Evolutionary conservation across 2,329 filamentous ascomycete species (phyloP), one percentile per base, ranked within the genome.

Genomic region (Cordyceps cateniannulata): DNA sequence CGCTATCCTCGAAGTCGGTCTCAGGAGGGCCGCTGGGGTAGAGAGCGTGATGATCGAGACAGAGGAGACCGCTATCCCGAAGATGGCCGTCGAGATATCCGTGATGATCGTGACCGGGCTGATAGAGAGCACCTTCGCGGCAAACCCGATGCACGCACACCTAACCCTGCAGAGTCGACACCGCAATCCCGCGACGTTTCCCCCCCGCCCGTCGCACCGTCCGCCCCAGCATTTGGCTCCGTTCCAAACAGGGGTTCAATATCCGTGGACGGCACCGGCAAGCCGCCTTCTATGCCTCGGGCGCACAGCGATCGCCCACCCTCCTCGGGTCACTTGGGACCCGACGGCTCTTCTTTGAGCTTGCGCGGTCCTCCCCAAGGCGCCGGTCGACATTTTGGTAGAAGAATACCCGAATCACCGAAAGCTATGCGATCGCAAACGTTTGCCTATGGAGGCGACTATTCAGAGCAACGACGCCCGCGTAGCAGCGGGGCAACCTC

Each of bases 1-100:
- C 80, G 83, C 14, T 88, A 89, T 59, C 82, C 81, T 20, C 79
- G 88, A 67, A 87, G 85, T 67, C 81, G 86, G 64, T 88, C 86
- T 64, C 83, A 86, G 67, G 85, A 87, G 68, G 83, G 85, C 61
- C 82, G 82, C 38, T 84, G 81, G 79, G 75, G 70, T 22, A 78
- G 82, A 51, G 82, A 85, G 7, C 76, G 81, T 54, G 81, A 85
- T 63, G 81, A 84, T 12, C 81, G 82, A 44, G 81, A 84, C 32
- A 69, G 73, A 32, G 71, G 71, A 47, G 78, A 79, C 59, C 68
- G 77, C 62, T 77, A 76, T 54, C 71, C 69, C 27, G 77, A 78
- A 24, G 77, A 78, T 48, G 44, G 63, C 14, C 73, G 74, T 48
- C 75, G 79, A 60, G 79, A 81, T 63, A 72, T 70, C 62, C 75